These are phyloP conservation scores for Hygrophila difformis DNA, from an alignment of 257 asterid genomes.

Conservation along the genomic window DNA sequence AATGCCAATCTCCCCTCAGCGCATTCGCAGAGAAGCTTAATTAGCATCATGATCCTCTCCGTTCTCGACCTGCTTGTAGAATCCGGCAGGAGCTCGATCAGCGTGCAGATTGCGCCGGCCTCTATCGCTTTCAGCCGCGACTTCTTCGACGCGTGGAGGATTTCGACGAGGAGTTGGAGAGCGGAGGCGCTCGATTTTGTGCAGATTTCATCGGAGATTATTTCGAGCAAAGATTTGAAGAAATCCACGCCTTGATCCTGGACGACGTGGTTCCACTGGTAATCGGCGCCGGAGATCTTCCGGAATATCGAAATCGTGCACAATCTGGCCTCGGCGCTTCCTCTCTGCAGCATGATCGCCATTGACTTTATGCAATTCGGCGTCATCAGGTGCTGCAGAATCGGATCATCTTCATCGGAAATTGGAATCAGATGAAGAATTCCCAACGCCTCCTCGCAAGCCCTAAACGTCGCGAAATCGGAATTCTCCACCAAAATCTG, in stretches of 20 bases:
- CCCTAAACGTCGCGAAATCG: constrained; percentile 52
- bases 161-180: constrained; percentile 37
- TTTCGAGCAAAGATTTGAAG: constrained; percentile 63
- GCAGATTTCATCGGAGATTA: constrained; percentile 57
- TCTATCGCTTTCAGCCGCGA: constrained; percentile 60
- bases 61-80: constrained; percentile 43
- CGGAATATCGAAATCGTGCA: constrained; percentile 42
- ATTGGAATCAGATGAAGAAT: constrained; percentile 36
- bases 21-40: constrained; percentile 60
- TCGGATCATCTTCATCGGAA: constrained; percentile 27
- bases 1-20: constrained; percentile 80
- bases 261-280: constrained; percentile 33
- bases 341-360: constrained; percentile 57
- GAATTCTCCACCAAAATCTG: constrained; percentile 43
- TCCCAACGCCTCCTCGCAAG: constrained; percentile 74
- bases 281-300: constrained; percentile 35
- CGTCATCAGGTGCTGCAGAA: constrained; percentile 29
- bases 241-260: constrained; percentile 62
- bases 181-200: constrained; percentile 52
- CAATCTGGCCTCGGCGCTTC: constrained; percentile 64
- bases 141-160: constrained; percentile 49
- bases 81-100: constrained; percentile 73
- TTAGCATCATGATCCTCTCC: constrained; percentile 50
- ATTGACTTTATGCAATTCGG: constrained; percentile 49
- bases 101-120: constrained; percentile 59